These are phyloP conservation scores for Aspergillus fructus DNA, from an alignment of 2,329 filamentous ascomycete species.

Conservation along the genomic window DNA sequence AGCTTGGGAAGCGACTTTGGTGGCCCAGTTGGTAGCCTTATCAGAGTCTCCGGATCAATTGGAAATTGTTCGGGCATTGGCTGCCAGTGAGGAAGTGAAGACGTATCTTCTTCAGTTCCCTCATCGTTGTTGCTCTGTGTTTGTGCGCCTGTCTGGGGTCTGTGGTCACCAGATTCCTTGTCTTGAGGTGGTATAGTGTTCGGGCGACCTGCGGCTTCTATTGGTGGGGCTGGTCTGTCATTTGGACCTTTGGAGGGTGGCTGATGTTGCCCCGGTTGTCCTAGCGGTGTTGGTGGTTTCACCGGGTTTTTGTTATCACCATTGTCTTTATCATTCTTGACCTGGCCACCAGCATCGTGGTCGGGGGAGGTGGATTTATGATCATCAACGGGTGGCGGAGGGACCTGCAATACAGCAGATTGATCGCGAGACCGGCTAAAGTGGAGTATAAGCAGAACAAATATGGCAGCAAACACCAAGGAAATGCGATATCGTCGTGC, in stretches of 20 bases:
- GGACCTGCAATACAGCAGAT: slow-evolving; percentile 3
- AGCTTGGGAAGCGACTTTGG: slow-evolving; percentile 72
- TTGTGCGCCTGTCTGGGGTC: slow-evolving; percentile 19
- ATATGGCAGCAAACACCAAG: slow-evolving; percentile 44
- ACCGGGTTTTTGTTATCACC: not conserved
- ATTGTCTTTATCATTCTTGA: not conserved
- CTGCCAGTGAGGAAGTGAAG: slow-evolving; percentile 64
- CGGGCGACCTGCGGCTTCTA: not conserved
- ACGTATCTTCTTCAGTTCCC: slow-evolving; percentile 22
- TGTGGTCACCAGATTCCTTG: not conserved
- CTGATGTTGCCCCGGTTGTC: slow-evolving; percentile 3
- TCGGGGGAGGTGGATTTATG: slow-evolving; percentile 7
- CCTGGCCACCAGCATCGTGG: not conserved
- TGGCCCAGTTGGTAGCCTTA: slow-evolving; percentile 70
- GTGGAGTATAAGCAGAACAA: slow-evolving; percentile 50
- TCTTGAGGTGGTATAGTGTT: slow-evolving; percentile 5
- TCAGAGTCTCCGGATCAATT: slow-evolving; percentile 67
- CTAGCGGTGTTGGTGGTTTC: not conserved
- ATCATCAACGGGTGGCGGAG: slow-evolving; percentile 15
- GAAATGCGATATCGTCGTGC: slow-evolving; percentile 50
- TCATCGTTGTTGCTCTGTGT: slow-evolving; percentile 37
- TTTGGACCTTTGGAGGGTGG: not conserved
- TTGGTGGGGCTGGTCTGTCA: not conserved
- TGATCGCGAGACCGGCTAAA: slow-evolving; percentile 48
- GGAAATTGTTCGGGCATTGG: slow-evolving; percentile 77